phyloP scores from a whole-genome alignment of 208 protist species.

The Trypanosoma conorhini region DNA sequence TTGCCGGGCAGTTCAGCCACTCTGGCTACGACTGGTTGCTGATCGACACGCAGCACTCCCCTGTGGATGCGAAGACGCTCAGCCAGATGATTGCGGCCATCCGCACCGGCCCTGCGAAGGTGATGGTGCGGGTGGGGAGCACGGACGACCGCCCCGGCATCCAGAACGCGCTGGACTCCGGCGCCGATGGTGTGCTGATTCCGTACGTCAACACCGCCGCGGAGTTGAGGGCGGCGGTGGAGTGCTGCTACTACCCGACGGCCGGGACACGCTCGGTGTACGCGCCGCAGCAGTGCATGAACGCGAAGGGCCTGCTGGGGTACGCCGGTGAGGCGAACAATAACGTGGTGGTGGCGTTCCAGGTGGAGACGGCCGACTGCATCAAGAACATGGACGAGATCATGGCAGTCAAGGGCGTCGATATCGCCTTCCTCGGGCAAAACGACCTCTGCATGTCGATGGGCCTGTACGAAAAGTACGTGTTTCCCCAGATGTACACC shows the following conservation, averaged over 20 bases:
- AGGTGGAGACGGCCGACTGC: conserved; percentile 78
- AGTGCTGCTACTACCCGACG: conserved; percentile 82
- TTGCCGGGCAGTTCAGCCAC: conserved; percentile 83
- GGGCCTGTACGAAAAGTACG: conserved; percentile 83
- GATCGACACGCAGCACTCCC: conserved; percentile 78
- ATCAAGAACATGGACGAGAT: conserved; percentile 84
- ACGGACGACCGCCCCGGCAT: conserved; percentile 74
- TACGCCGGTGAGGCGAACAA: conserved; percentile 78
- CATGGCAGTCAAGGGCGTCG: conserved; percentile 76
- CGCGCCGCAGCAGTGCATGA: conserved; percentile 82
- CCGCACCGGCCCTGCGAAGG: conserved; percentile 55
- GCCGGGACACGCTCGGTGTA: conserved; percentile 76
- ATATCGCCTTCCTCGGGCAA: conserved; percentile 82
- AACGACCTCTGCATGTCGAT: conserved; percentile 88
- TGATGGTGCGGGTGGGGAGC: conserved; percentile 79
- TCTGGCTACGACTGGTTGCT: conserved; percentile 85
- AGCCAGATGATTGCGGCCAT: conserved; percentile 68
- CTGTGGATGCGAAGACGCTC: conserved; percentile 54
- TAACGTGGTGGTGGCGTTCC: conserved; percentile 78
- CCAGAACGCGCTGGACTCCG: conserved; percentile 74
- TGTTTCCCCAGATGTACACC: conserved; percentile 84
- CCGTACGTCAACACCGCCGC: conserved; percentile 79
- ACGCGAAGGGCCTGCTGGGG: conserved; percentile 67
- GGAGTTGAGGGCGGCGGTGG: conserved; percentile 72
- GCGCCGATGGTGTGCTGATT: conserved; percentile 80